phyloP scores from a whole-genome alignment of 225 moss, liverwort and hornwort species.

The Asterella californica region DNA sequence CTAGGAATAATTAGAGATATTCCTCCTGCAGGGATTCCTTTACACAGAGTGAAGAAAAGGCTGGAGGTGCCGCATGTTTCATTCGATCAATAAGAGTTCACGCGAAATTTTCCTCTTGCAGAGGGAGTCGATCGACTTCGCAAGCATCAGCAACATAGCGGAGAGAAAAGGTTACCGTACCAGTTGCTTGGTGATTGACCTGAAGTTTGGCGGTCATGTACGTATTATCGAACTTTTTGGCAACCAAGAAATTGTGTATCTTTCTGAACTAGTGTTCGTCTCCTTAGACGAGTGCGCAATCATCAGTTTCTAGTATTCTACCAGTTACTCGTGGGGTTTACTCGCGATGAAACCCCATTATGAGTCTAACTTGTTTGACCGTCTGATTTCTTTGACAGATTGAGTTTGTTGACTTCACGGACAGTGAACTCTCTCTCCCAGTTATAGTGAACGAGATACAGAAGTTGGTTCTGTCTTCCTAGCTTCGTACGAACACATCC shows the following conservation, averaged over 20 bases:
- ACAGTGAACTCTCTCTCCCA: constrained; percentile 3
- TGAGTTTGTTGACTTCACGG: constrained; percentile 30
- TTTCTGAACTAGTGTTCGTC: background rate
- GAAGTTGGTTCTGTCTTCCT: constrained; percentile 14
- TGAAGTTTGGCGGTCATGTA: constrained; percentile 30
- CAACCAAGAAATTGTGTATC: background rate
- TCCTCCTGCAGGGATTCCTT: background rate
- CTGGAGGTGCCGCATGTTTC: background rate
- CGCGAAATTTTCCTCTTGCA: background rate
- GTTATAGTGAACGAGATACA: constrained; percentile 17
- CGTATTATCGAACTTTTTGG: constrained; percentile 6
- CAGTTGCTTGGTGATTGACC: constrained; percentile 27
- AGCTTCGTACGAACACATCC: background rate
- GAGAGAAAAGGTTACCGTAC: constrained; percentile 30
- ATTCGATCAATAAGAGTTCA: background rate
- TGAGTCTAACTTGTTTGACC: too few species aligned
- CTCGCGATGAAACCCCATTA: too few species aligned
- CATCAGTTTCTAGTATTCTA: background rate
- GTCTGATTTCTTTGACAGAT: constrained; percentile 11
- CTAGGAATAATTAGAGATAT: background rate
- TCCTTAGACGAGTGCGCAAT: background rate
- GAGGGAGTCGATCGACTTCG: constrained; percentile 25
- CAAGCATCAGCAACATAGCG: constrained; percentile 18
- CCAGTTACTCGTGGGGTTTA: background rate
- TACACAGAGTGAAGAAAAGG: background rate